A percentile compares a stretch with the other conserved stretches of the same genome.
Conservation (phyloP, 768 basidiomycete genomes). For the Tremella mesenterica region DNA sequence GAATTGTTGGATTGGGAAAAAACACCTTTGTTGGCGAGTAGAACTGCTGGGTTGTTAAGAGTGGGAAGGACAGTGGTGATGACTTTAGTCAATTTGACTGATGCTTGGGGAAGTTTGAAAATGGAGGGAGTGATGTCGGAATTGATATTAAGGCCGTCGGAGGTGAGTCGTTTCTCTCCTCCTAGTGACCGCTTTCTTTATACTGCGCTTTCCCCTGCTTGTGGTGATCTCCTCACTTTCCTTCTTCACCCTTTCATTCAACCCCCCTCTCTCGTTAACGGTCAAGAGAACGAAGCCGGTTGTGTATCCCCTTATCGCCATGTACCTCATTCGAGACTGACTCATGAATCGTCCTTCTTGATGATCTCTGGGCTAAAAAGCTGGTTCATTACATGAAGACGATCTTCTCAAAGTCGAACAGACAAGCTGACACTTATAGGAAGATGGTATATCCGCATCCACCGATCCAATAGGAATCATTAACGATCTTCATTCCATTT, state of each 20-base stretch:
- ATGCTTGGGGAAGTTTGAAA: constrained; percentile 17
- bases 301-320: no score
- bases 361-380: no score
- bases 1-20: constrained; percentile 55
- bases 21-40: constrained; percentile 61
- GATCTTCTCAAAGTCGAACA: background rate
- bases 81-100: constrained; percentile 51
- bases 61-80: constrained; percentile 62
- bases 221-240: background rate
- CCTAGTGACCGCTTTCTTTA: background rate
- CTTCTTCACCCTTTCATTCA: background rate
- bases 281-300: no score
- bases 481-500: constrained; percentile 5
- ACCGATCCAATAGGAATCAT: constrained; percentile 6
- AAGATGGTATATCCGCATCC: background rate
- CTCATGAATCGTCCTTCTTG: no score
- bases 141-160: constrained; percentile 3
- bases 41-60: constrained; percentile 64
- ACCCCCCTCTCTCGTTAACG: background rate
- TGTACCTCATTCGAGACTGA: no score
- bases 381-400: background rate
- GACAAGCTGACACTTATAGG: background rate
- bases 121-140: constrained; percentile 7
- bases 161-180: background rate
- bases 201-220: background rate